Percentiles rank a stretch among this genome's conserved stretches.
Evolutionary conservation across 305 asterid genomes (phyloP).

Genomic region (Fraxinus floribunda): DNA sequence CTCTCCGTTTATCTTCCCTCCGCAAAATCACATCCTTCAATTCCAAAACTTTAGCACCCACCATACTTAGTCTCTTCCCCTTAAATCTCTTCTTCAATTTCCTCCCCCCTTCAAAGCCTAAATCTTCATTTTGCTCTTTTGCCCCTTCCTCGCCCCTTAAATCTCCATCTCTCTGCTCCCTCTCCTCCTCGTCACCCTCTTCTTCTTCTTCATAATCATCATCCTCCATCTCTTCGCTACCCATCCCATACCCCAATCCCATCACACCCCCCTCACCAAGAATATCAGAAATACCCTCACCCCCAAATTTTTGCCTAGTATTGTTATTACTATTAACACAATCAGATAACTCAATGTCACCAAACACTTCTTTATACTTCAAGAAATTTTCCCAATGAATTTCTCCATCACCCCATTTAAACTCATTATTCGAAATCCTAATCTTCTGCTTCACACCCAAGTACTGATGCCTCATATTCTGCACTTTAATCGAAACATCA

Average conservation of each 20-base stretch:
- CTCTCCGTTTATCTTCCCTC: conserved; percentile 76
- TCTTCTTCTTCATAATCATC: conserved; percentile 50
- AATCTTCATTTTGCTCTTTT: conserved; percentile 33
- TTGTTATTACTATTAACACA: conserved; percentile 14
- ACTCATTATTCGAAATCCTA: conserved; percentile 52
- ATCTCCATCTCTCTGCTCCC: conserved; percentile 27
- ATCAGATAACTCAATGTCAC: conserved; percentile 68
- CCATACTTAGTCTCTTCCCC: conserved; percentile 47
- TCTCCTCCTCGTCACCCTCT: conserved; percentile 40
- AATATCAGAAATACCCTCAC: conserved; percentile 33
- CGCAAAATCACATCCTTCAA: conserved; percentile 56
- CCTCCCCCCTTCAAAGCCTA: conserved; percentile 30
- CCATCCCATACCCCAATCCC: conserved; percentile 50
- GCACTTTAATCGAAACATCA: conserved; percentile 85
- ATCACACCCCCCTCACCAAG: conserved; percentile 30
- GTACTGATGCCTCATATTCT: conserved; percentile 97
- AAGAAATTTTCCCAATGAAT: conserved; percentile 91
- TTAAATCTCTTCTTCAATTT: conserved; percentile 37
- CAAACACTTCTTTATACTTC: conserved; percentile 80
- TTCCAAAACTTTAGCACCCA: conserved; percentile 60
- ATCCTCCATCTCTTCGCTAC: conserved; percentile 50
- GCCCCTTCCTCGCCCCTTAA: conserved; percentile 26
- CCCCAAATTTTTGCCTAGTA: conserved; percentile 32
- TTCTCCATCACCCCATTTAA: conserved; percentile 84
- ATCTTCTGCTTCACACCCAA: conserved; percentile 93